Base-by-base conservation (phyloP, 2,329 filamentous ascomycete genomes). In the Pestalotiopsis sp. region DNA sequence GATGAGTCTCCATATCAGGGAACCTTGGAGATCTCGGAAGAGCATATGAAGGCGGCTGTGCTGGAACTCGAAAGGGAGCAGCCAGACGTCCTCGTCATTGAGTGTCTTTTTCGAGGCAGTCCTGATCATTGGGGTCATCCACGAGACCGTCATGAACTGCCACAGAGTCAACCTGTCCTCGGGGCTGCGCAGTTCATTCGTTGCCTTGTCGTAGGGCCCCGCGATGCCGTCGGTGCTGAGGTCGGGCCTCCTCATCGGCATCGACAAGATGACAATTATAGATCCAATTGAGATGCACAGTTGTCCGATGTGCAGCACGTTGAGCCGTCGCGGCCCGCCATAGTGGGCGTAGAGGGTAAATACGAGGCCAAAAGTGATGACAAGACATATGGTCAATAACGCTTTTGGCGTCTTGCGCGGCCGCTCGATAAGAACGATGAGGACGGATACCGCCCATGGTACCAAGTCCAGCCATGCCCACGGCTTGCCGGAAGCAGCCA, bases 141-240 rank as follows among this genome's bases (percentile, higher is more conserved):
- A 97, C 0, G 89, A 92, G 36, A 97, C 91, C 5, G 89, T 91
- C 88, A 95, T 92, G 80, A 93, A 97, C 73, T 95, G 92, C 87
- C 93, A 94, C 0, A 95, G 83, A 0, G 87, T 92, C 27, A 97
- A 78, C 71, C 92, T 90, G 73, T 97, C 94, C 78, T 97, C 94
- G 0, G 94, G 85, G 49, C 87, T 89, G 67, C 93, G 91, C n/a
- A 92, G 81, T 2, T 84, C 79, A 2, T 81, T 84, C 0, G 86
- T 90, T 1, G 92, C 89, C 4, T 80, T 71, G 20, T 84, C 81
- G 66, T 86, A 89, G 1, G 88, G 83, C 17, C 81, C 79, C 65
- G 90, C 89, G 68, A 95, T 93, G 0, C 85, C 86, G 9, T 85
- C 78, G 3, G 77, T 81, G 23, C 85, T 81, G 4, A 91, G 76